A percentile compares a stretch with the other conserved stretches of the same genome.
These are phyloP conservation scores for Solanum medicagineum DNA, from an alignment of 257 asterid genomes.

Conservation along the genomic window DNA sequence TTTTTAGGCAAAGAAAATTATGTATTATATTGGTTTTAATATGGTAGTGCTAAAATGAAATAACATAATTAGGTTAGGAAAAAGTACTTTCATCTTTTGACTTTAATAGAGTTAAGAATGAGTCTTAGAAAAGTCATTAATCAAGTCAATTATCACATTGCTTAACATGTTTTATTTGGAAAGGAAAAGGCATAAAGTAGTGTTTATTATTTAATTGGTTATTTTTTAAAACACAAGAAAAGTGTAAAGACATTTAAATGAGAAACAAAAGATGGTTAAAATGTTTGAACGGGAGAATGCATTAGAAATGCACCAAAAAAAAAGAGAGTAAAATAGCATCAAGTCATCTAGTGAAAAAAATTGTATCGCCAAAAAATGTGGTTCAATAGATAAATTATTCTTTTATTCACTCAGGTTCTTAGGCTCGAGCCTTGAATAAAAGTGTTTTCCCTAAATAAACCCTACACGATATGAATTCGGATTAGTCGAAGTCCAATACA, in stretches of 20 bases:
- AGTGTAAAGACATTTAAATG: neutral
- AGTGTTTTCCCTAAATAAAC: too few species aligned
- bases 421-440: too few species aligned
- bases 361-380: too few species aligned
- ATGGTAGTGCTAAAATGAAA: neutral
- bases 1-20: neutral
- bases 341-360: too few species aligned
- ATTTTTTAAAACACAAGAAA: neutral
- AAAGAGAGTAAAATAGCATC: too few species aligned
- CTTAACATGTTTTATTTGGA: neutral
- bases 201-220: neutral
- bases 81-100: neutral
- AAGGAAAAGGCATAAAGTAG: neutral
- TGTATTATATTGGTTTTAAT: neutral
- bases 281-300: neutral
- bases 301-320: neutral
- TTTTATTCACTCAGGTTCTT: too few species aligned
- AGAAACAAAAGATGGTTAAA: neutral
- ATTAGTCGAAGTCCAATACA: too few species aligned
- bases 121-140: neutral
- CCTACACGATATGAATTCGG: too few species aligned
- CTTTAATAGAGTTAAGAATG: neutral
- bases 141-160: neutral
- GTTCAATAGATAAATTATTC: too few species aligned
- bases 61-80: neutral